Evolutionary conservation across 805 yeast genomes (phyloP), one percentile per base, ranked within the genome.

Genomic region (Jamesozyma lodderae): DNA sequence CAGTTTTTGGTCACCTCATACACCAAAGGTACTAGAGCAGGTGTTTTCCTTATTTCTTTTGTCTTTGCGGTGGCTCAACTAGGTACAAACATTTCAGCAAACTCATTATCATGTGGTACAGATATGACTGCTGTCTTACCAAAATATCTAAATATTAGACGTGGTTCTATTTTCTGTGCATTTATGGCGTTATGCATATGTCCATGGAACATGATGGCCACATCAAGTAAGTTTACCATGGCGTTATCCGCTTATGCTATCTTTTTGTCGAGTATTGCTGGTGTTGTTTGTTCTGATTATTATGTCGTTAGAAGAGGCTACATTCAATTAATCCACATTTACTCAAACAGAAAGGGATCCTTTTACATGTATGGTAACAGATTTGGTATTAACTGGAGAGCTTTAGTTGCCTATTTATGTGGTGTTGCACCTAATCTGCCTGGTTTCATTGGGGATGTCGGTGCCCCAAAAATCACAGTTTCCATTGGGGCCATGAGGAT

Each of bases 231-330:
- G 60, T 85, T 85, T 64, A 79, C 92, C 23, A 79, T 87, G 10
- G 85, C 83, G 52, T 64, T 86, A 40, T 72, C 82, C 26, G 92
- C 94, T 0, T 85, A 84, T 57, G 70, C 94, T 0, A 86, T 84
- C n/a, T 85, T 86, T 69, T 66, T 86, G 37, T 79, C 90, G 6
- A 74, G 94, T 21, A 81, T 86, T 55, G 86, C 90, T 6, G 95
- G 94, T 47, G 81, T 79, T 26, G 71, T 79, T 36, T 68, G 72
- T 43, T 67, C 78, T 27, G 92, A 83, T 59, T 84, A 81, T 60
- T 70, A 62, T 56, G 70, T 80, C 51, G 74, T 87, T 20, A 74
- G 87, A 59, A 73, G 84, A 52, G 88, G 90, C 32, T 66, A 65
- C 55, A 54, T 84, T 41, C 62, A 69, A 42, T 58, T 84, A 35